Evolutionary conservation across 441 rosid species (phyloP), one percentile per base, ranked within the genome.

Genomic region (Cnidoscolus chayamansa): DNA sequence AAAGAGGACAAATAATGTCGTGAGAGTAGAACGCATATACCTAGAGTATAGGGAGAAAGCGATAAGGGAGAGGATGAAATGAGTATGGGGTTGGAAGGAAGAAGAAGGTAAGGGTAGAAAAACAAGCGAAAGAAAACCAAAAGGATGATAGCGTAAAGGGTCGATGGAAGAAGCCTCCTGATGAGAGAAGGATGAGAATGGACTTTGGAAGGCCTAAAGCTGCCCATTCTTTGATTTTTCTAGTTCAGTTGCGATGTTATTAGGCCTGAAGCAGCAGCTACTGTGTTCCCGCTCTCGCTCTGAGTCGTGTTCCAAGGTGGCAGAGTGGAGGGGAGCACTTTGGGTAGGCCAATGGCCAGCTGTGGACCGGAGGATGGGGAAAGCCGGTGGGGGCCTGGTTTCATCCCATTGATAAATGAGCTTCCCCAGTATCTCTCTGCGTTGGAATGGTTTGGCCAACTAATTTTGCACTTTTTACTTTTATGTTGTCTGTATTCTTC

Each of bases 81-180:
- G 80, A 73, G 60, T 61, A 76, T 17, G 78, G 65, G 78, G 30
- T 63, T n/a, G 67, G 86, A 48, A 55, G 59, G 80, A 71, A 74
- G 79, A 58, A 83, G 0, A 61, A 86, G 81, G 58, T 68, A 78
- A 49, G 92, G 82, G 76, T 81, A 65, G 55, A 86, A 89, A 73
- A 87, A 88, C 60, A 89, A 74, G 49, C 90, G 90, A 77, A 87
- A 80, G 75, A 93, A 79, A 70, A 90, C 82, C 0, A 87, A 16
- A 68, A 86, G 86, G 64, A 89, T 63, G 61, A 87, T 68, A 12
- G 78, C 84, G 74, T 79, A 89, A 65, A 88, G 63, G 15, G 82
- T 59, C 76, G 80, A 88, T 1, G 81, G 84, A 20, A 85, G 72
- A 75, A 88, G 72, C 81, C 85, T 93, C 70, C 72, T 86, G 72